Base-by-base conservation (phyloP, 495 filamentous ascomycete species). In the Tuber melanosporum region DNA sequence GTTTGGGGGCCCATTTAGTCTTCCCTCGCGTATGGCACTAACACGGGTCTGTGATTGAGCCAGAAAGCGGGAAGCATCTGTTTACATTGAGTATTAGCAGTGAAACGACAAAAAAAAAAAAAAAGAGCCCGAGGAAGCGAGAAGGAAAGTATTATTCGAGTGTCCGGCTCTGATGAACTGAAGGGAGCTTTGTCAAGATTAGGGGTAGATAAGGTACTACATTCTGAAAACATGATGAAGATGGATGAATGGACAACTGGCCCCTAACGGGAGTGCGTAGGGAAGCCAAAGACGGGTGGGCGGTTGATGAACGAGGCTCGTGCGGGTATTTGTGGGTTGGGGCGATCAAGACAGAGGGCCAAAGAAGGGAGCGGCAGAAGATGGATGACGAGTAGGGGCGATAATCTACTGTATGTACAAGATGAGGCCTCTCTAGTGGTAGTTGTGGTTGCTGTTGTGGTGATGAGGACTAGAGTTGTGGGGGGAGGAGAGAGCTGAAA, bases 11-110 rank as follows among this genome's bases (percentile, higher is more conserved):
- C 73, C 49, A 47, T 77, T 81, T 22, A 76, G 72, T 71, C 82
- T 79, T 8, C 82, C 82, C n/a, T 83, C 82, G n/a, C 81, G 81
- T 52, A 83, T 83, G 39, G 82, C 82, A 72, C 82, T 83, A 76
- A 93, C 85, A 73, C 94, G 91, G 47, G 95, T 97, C 86, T 98
- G 94, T 74, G 95, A 98, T 89, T 99, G 95, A 72, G 95, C 94
- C 78, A 99, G 91, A 84, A 99, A 99, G 73, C 91, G 92, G 74
- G 96, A 98, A 80, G 95, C 95, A 92, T 99, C 95, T 99, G 79
- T 15, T 73, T 46, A 77, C 44, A 76, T 57, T 15, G 71, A 73
- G 75, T 80, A 83, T 76, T 83, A 32, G 57, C 36, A 71, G 71
- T 2, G 44, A 75, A 36, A 72, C 41, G 22, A 45, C 42, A 46